Evolutionary conservation across 306 rosid genomes (phyloP).

Genomic region (Vigna trinervia): DNA sequence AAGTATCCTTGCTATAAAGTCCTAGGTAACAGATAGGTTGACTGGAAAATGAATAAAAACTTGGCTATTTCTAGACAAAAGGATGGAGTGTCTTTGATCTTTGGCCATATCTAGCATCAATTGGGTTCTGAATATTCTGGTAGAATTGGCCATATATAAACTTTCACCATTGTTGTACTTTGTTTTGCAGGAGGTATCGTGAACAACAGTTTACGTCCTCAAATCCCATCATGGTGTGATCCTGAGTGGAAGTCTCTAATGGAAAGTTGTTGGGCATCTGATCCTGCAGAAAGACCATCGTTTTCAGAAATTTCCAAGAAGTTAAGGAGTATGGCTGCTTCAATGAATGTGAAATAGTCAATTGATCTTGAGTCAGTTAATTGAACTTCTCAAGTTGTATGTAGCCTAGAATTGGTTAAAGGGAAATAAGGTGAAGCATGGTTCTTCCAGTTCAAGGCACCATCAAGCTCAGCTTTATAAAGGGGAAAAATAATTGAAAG

Average conservation of each 20-base stretch:
- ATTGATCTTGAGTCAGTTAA: slow-evolving; percentile 41
- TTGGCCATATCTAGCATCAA: background rate
- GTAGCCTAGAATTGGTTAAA: slow-evolving; percentile 58
- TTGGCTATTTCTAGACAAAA: background rate
- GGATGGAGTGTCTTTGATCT: slow-evolving; percentile 7
- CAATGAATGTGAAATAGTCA: slow-evolving; percentile 84
- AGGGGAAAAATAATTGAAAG: slow-evolving; percentile 35
- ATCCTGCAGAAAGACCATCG: slow-evolving; percentile 82
- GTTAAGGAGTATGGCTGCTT: slow-evolving; percentile 96
- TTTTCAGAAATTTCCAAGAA: slow-evolving; percentile 96
- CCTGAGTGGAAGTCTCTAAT: slow-evolving; percentile 98
- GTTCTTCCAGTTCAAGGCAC: slow-evolving; percentile 55
- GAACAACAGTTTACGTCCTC: slow-evolving; percentile 85
- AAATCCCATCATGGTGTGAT: slow-evolving; percentile 96
- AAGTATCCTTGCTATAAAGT: background rate
- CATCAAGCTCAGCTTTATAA: slow-evolving; percentile 47
- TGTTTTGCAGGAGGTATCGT: slow-evolving; percentile 86
- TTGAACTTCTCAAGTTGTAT: slow-evolving; percentile 50
- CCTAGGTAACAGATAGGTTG: background rate
- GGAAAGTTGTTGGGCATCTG: slow-evolving; percentile 97
- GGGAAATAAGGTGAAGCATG: slow-evolving; percentile 59
- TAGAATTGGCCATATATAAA: background rate
- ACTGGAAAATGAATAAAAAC: background rate
- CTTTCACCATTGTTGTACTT: slow-evolving; percentile 35
- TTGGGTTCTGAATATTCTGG: background rate